These are phyloP conservation scores for Penicillium chermesinum DNA, from an alignment of 495 filamentous ascomycete species.

Conservation along the genomic window DNA sequence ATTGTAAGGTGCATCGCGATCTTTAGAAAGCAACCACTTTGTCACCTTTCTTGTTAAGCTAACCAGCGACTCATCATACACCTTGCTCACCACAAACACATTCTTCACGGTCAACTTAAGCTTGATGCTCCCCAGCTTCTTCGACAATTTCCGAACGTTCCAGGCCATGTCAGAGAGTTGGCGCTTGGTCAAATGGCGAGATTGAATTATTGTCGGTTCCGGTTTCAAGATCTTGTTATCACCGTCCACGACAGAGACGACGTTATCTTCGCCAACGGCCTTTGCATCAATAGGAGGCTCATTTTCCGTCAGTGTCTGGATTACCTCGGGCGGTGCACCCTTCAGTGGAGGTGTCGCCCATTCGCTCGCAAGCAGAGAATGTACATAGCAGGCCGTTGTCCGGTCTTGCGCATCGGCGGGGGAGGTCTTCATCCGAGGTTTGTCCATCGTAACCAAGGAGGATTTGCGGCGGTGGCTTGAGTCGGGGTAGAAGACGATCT, in stretches of 20 bases:
- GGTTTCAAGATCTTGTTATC: slow-evolving; percentile 18
- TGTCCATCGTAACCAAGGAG: slow-evolving; percentile 64
- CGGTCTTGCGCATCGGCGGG: slow-evolving; percentile 33
- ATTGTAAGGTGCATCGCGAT: slow-evolving; percentile 61
- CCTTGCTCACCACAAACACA: slow-evolving; percentile 87
- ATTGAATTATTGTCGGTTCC: slow-evolving; percentile 40
- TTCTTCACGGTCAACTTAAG: slow-evolving; percentile 75
- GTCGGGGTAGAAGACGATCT: slow-evolving; percentile 72
- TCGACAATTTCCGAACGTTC: slow-evolving; percentile 85
- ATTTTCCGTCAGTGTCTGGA: slow-evolving; percentile 18
- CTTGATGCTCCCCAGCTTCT: slow-evolving; percentile 72
- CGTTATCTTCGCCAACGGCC: slow-evolving; percentile 13
- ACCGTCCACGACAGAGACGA: slow-evolving; percentile 17
- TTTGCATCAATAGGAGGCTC: slow-evolving; percentile 16
- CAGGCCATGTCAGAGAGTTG: slow-evolving; percentile 94
- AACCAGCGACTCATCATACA: slow-evolving; percentile 77
- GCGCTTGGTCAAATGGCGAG: slow-evolving; percentile 77
- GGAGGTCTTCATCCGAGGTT: slow-evolving; percentile 34
- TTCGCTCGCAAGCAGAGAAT: slow-evolving; percentile 65
- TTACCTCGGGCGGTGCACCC: slow-evolving; percentile 31
- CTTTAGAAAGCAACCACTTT: slow-evolving; percentile 77
- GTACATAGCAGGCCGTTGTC: slow-evolving; percentile 74
- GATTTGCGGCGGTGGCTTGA: slow-evolving; percentile 78
- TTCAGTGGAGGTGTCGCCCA: slow-evolving; percentile 25
- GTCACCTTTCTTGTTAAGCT: slow-evolving; percentile 70